Evolutionary conservation across 306 rosid genomes (phyloP).

Genomic region (Mimosa bimucronata): DNA sequence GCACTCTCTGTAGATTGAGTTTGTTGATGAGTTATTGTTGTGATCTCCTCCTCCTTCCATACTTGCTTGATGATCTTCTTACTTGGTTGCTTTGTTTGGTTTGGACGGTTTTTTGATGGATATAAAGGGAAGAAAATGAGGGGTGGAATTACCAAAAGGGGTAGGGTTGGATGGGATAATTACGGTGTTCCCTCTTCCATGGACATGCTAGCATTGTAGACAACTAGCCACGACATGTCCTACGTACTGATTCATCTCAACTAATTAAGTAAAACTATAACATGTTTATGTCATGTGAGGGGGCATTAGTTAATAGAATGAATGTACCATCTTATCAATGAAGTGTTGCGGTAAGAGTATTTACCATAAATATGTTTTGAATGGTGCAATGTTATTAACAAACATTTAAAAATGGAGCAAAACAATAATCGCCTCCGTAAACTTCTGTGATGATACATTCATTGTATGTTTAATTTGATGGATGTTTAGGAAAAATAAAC

Average conservation of each 20-base stretch:
- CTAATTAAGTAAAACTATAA: background rate
- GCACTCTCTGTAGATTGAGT: constrained; percentile 67
- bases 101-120: background rate
- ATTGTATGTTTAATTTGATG: too few species aligned
- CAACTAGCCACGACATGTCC: constrained; percentile 37
- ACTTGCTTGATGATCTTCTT: background rate
- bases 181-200: constrained; percentile 48
- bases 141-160: constrained; percentile 42
- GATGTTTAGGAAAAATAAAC: too few species aligned
- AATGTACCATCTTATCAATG: too few species aligned
- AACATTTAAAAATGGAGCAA: too few species aligned
- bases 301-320: too few species aligned
- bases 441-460: too few species aligned
- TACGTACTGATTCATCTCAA: background rate
- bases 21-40: constrained; percentile 41
- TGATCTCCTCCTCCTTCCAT: constrained; percentile 22
- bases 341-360: too few species aligned
- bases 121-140: constrained; percentile 21
- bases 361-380: too few species aligned
- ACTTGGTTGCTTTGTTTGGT: background rate
- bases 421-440: too few species aligned
- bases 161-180: constrained; percentile 35
- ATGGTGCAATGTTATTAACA: too few species aligned
- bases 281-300: too few species aligned
- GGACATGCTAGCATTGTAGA: constrained; percentile 52